A percentile compares a stretch with the other conserved stretches of the same genome.
Conservation (phyloP, 1,284 basidiomycete species). For the Cystobasidium slooffiae region DNA sequence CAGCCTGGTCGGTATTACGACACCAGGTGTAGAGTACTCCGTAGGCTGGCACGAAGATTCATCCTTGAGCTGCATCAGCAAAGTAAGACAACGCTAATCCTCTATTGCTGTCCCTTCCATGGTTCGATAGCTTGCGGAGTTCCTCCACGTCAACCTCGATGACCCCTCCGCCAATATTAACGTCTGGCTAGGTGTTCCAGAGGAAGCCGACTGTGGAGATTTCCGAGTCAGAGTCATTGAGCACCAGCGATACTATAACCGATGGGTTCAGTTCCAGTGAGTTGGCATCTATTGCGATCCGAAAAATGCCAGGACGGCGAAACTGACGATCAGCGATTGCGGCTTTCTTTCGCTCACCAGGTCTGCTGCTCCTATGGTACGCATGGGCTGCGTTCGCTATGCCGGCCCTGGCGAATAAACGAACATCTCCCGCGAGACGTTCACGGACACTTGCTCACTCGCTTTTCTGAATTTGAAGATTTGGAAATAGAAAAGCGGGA, state of each 20-base stretch:
- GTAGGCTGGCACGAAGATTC: no score
- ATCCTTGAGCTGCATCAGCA: no score
- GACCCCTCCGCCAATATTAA: background rate
- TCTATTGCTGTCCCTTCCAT: no score
- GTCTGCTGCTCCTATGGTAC: constrained; percentile 6
- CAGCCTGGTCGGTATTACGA: no score
- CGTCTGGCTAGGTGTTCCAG: background rate
- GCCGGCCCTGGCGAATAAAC: constrained; percentile 2
- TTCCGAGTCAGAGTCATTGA: background rate
- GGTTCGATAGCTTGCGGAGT: constrained; percentile 3
- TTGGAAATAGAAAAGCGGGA: no score
- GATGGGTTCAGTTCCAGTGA: background rate
- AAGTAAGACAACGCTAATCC: no score
- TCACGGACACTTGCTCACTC: no score
- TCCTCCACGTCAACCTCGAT: background rate
- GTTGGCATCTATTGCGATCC: background rate
- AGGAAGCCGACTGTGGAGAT: background rate
- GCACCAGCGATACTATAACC: constrained; percentile 5
- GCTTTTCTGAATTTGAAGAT: no score
- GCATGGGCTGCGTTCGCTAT: constrained; percentile 9
- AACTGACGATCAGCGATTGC: background rate
- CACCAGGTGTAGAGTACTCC: no score
- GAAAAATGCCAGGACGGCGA: background rate
- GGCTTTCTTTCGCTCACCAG: background rate
- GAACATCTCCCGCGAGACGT: background rate